These are phyloP conservation scores for Wickerhamomyces kurtzmanii DNA, from an alignment of 805 yeast species.

Conservation along the genomic window DNA sequence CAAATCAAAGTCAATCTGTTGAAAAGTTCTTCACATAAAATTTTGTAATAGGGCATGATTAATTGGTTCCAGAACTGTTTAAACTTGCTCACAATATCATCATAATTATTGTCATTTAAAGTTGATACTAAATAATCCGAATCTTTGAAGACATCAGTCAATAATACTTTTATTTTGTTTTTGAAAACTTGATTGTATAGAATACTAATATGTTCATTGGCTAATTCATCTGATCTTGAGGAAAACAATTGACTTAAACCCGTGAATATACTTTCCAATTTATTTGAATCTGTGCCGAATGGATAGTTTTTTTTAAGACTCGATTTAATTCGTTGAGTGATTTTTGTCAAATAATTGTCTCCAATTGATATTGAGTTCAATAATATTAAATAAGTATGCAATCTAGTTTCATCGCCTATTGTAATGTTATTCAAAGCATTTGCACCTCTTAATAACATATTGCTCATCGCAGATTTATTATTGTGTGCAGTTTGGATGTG, in stretches of 20 bases:
- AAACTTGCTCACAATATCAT: slow-evolving; percentile 37
- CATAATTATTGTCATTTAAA: no score
- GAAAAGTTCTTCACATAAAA: slow-evolving; percentile 46
- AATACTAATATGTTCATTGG: slow-evolving; percentile 29
- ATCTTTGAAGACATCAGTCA: slow-evolving; percentile 29
- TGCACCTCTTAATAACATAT: slow-evolving; percentile 32
- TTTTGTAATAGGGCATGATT: slow-evolving; percentile 54
- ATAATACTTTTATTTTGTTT: slow-evolving; percentile 28
- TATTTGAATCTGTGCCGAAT: slow-evolving; percentile 23
- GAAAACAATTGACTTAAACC: slow-evolving; percentile 14
- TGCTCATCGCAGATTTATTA: slow-evolving; percentile 13
- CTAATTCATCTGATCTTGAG: slow-evolving; percentile 18
- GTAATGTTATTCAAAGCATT: slow-evolving; percentile 28
- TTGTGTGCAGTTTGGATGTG: slow-evolving; percentile 4
- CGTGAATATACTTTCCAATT: slow-evolving; percentile 16
- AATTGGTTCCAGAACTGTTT: slow-evolving; percentile 53
- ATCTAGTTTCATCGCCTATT: slow-evolving; percentile 33
- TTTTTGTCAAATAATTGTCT: slow-evolving; percentile 40
- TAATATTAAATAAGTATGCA: slow-evolving; percentile 54
- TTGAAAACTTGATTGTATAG: slow-evolving; percentile 38
- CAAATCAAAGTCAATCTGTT: slow-evolving; percentile 35
- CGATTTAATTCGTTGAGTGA: slow-evolving; percentile 19
- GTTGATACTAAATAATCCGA: slow-evolving; percentile 14
- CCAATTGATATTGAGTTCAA: slow-evolving; percentile 67
- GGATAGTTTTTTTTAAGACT: slow-evolving; percentile 25